phyloP scores from a whole-genome alignment of 1,139 yeast species.

The Pichia terricola region DNA sequence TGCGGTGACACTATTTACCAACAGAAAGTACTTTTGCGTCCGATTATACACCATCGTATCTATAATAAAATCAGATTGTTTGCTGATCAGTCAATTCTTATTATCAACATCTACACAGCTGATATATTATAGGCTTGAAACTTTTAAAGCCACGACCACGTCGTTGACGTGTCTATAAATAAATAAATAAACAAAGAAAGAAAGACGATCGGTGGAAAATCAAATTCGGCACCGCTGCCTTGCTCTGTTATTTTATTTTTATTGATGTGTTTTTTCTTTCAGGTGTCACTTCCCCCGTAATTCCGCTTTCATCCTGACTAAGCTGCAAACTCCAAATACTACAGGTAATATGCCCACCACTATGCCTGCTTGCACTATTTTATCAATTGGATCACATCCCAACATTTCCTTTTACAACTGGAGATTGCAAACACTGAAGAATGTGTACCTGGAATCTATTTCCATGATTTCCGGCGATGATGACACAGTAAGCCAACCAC shows the following conservation, averaged over 20 bases:
- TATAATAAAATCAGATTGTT: too few relatives aligned
- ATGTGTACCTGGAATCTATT: conserved; percentile 32
- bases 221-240: background rate
- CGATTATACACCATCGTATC: too few relatives aligned
- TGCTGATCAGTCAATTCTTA: background rate
- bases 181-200: too few relatives aligned
- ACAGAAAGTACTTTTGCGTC: background rate
- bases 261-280: background rate
- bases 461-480: conserved; percentile 5
- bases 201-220: too few relatives aligned
- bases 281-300: background rate
- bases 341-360: too few relatives aligned
- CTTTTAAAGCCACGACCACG: background rate
- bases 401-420: conserved; percentile 43
- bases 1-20: conserved; percentile 1
- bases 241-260: background rate
- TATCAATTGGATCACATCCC: conserved; percentile 37
- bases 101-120: background rate
- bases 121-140: background rate
- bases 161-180: too few relatives aligned
- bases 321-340: too few relatives aligned
- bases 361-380: background rate
- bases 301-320: too few relatives aligned
- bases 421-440: conserved; percentile 34
- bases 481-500: conserved; percentile 3